Evolutionary conservation across 371 early-diverging fungal species (phyloP), one percentile per base, ranked within the genome.

Genomic region (Mucor lusitanicus): DNA sequence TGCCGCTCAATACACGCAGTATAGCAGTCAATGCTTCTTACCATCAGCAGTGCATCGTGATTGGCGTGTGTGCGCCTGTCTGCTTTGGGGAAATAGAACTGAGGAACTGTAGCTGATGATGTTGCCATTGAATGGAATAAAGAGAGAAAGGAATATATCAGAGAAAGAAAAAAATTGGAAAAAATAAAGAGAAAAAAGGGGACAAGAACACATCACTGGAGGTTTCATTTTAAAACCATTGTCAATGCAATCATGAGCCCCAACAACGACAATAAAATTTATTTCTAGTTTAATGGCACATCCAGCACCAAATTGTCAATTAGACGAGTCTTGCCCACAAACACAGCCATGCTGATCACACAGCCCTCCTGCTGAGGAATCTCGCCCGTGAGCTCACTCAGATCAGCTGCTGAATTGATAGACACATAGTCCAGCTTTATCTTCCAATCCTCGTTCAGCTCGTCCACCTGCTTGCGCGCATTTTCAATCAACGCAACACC

Each of bases 291-390:
- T 7, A 68, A 40, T 32, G 61, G 40, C n/a, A 65, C 42, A 39
- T 71, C 74, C 35, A 68, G 59, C 37, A 68, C 64, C 8, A 71
- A n/a, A 32, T 98, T 99, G 76, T 99, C 99, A 60, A 99, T 97
- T 35, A 99, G 79, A 32, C 99, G 82, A 8, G 98, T 95, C n/a
- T 79, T 87, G 39, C 97, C 97, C 42, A 97, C 88, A 65, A 83
- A 87, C 27, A 97, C 87, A 9, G 98, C 99, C 35, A 95, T 94
- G 17, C 93, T 94, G 32, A 97, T 81, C 53, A 99, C 91, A 30
- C 92, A 73, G 15, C 81, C 97, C 71, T 94, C 93, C 19, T 76
- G 80, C 11, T 48, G 37, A 7, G 59, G 30, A 30, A 77, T 73
- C 1, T 71, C 65, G n/a, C 70, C 80, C 13, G 23, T 60, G 0